Evolutionary conservation across 495 filamentous ascomycete species (phyloP).

Genomic region (Hypoxylon trugodes): DNA sequence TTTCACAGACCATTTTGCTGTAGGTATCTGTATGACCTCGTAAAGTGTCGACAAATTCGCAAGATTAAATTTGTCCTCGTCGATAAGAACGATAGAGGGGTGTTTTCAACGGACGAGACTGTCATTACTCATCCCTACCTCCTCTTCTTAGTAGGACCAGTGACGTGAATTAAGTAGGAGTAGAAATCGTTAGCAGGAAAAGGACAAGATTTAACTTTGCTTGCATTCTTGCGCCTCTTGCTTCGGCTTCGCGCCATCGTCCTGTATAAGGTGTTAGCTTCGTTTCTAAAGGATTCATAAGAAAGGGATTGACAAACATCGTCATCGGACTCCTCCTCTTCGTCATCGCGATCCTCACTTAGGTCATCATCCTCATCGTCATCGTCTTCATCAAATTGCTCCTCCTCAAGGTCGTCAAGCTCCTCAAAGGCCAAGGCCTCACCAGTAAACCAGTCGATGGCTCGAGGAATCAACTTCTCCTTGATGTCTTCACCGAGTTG

Average conservation of each 20-base stretch:
- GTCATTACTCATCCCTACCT: constrained; percentile 14
- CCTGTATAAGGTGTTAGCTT: constrained; percentile 64
- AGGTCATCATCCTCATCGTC: constrained; percentile 88
- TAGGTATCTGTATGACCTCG: constrained; percentile 30
- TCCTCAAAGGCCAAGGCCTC: constrained; percentile 98
- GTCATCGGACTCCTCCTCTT: constrained; percentile 91
- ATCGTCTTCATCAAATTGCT: constrained; percentile 87
- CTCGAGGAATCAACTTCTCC: constrained; percentile 98
- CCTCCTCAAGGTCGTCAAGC: constrained; percentile 86
- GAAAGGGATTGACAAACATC: constrained; percentile 69
- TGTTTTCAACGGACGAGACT: constrained; percentile 14
- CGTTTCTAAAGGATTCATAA: constrained; percentile 9
- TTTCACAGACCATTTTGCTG: constrained; percentile 38
- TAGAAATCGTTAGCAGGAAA: constrained; percentile 3
- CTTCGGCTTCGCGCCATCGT: constrained; percentile 95
- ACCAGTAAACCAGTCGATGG: constrained; percentile 99
- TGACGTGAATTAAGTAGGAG: constrained; percentile 27
- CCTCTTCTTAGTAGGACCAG: constrained; percentile 15
- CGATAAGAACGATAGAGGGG: constrained; percentile 27
- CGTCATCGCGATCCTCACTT: constrained; percentile 80
- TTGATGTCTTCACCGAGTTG: constrained; percentile 99
- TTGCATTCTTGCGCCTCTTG: constrained; percentile 99
- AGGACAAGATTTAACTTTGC: constrained; percentile 77
- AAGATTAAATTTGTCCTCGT: constrained; percentile 28
- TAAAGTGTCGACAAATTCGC: constrained; percentile 35